These are phyloP conservation scores for Amylostereum chailletii DNA, from an alignment of 1,284 basidiomycete species.

Conservation along the genomic window DNA sequence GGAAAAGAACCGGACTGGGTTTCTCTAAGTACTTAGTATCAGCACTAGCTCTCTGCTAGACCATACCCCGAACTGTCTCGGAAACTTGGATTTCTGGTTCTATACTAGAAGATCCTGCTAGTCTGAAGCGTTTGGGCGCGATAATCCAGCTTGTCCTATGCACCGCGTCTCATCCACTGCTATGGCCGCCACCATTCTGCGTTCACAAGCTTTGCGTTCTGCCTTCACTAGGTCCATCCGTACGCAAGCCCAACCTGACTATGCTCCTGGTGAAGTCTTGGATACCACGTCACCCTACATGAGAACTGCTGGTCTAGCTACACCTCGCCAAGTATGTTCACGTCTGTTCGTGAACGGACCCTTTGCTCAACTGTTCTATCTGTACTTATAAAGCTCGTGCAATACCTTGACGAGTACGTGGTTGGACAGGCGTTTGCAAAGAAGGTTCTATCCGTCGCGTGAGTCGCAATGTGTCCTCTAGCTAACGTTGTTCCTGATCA, in stretches of 20 bases:
- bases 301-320: conserved; percentile 42
- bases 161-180: too few species aligned
- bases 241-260: conserved; percentile 37
- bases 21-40: too few species aligned
- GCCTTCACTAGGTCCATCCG: conserved; percentile 22
- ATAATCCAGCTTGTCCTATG: too few species aligned
- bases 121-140: too few species aligned
- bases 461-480: conserved; percentile 7
- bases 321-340: conserved; percentile 55
- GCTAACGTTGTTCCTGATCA: not conserved
- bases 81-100: too few species aligned
- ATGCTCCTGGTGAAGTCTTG: conserved; percentile 23
- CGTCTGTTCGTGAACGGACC: not conserved
- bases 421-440: conserved; percentile 90
- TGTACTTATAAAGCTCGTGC: conserved; percentile 50
- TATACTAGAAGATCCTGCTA: too few species aligned
- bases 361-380: not conserved
- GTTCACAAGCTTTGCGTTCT: too few species aligned
- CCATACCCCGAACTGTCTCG: too few species aligned
- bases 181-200: too few species aligned
- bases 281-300: conserved; percentile 16
- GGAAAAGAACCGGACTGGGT: too few species aligned
- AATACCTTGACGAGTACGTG: conserved; percentile 85
- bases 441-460: conserved; percentile 74
- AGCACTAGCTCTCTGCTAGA: too few species aligned